Base-by-base conservation (phyloP, 139 green algal genomes). In the Coelastrella sp. region DNA sequence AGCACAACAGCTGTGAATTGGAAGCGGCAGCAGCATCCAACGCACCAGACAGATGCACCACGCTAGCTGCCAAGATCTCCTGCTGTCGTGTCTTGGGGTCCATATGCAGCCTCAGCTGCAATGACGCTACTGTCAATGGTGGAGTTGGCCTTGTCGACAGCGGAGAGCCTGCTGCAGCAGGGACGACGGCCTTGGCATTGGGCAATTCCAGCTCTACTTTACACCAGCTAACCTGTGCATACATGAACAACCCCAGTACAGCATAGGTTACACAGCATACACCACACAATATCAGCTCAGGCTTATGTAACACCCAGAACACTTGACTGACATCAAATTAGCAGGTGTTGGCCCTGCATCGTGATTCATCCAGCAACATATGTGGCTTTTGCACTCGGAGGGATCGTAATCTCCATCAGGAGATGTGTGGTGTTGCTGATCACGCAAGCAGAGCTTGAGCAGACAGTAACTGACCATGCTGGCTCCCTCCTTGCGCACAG, bases 191-290 rank as follows among this genome's bases (percentile, higher is more conserved):
- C 93, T 98, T 98, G 82, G 90, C 79, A 13, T 60, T 74, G 8
- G 85, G 68, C 41, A 98, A 35, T 34, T 84, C 78, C 81, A 98
- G 89, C 88, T 99, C 97, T 73, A 99, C 81, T 82, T 95, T 96
- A 91, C 96, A 99, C 92, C 96, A 99, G 43, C 90, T 98, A 68
- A 96, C 81, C 93, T 97, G 66, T n/a, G n/a, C n/a, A n/a, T n/a
- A n/a, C 66, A 74, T 15, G 19, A 27, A 48, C 66, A 71, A 15
- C 13, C 13, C 13, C 48, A 69, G 13, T 21, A 69, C 15, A 21
- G 13, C 15, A 23, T 35, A 17, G 19, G 1, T 23, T 2, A 69
- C 60, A 69, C 19, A 17, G 30, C 48, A 57, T 57, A 57, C 2
- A 57, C 17, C 48, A 57, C 2, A 57, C 17, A 11, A 57, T 4